Evolutionary conservation across 805 yeast genomes (phyloP), one percentile per base, ranked within the genome.

Genomic region (Novakomyces olei): DNA sequence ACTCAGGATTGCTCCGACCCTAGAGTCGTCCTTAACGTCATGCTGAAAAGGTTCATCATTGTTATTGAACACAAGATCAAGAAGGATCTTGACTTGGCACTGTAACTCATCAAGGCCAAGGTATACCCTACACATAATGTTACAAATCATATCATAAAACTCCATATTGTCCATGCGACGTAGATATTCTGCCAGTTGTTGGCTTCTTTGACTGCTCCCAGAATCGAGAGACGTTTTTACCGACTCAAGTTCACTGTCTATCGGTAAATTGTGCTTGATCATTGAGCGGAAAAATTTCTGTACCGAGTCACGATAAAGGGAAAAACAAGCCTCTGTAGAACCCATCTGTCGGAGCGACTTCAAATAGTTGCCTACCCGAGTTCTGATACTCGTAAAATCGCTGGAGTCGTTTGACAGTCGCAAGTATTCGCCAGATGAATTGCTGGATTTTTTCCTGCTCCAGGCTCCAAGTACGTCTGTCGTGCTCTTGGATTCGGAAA

Each of bases 41-140:
- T 35, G 40, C 19, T 31, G 34, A 30, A 47, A 51, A 5, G 41
- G 43, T 8, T 41, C 49, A 3, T 55, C 30, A 44, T 61, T 49
- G 34, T 45, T 55, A 32, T 61, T 64, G 19, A 74, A 51, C 0
- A 91, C 71, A 34, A 76, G 47, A 41, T 79, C 88, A 9, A 88
- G 58, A 19, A 85, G 50, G 4, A 78, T 43, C 48, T 80, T 81
- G 46, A 81, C 92, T 37, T 81, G 93, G 5, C 67, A 55, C 1
- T 78, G 68, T 19, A 83, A 55, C 36, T 92, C 62, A 39, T 85
- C 58, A 17, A 81, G 55, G 14, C 79, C 70, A 44, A 76, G 91
- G 0, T 80, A 67, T 2, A 75, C 57, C 15, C 67, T 62, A 0
- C 77, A 53, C 41, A 66, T 78, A 3, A 72, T 71, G 19, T 55